phyloP scores from a whole-genome alignment of 768 basidiomycete genomes.

The Pleurotus giganteus region DNA sequence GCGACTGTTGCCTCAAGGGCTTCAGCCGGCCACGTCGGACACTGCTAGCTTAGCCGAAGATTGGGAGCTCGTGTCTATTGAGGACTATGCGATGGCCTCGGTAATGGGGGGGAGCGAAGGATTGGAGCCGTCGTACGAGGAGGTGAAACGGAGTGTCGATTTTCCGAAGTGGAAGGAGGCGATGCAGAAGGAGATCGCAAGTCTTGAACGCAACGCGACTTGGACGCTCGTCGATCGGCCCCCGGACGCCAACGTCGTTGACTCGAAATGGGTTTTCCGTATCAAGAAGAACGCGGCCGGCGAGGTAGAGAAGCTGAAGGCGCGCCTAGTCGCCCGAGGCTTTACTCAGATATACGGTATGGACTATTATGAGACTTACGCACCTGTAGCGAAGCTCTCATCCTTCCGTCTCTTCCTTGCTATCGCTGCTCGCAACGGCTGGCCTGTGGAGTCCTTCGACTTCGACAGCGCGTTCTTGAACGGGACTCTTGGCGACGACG shows the following conservation, averaged over 20 bases:
- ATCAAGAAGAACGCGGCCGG: constrained; percentile 3
- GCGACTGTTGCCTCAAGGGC: too few relatives aligned
- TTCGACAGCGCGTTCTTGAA: constrained; percentile 9
- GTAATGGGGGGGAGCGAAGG: constrained; percentile 1
- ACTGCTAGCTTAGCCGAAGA: too few relatives aligned
- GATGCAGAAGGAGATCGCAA: constrained; percentile 1
- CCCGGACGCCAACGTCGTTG: background rate
- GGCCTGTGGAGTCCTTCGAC: background rate
- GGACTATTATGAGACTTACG: constrained; percentile 7
- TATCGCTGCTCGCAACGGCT: constrained; percentile 4
- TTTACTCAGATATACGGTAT: constrained; percentile 9
- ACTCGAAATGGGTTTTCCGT: constrained; percentile 5
- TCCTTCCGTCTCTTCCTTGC: constrained; percentile 3
- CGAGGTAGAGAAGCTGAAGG: constrained; percentile 6
- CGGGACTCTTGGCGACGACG: background rate
- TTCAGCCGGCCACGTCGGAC: too few relatives aligned
- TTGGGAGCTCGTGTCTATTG: background rate
- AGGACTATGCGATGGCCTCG: constrained; percentile 4
- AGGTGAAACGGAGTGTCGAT: constrained; percentile 5
- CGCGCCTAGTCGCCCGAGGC: constrained; percentile 6
- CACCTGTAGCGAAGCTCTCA: constrained; percentile 3
- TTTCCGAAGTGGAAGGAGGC: constrained; percentile 12
- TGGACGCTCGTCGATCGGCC: constrained; percentile 9
- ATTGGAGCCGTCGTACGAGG: constrained; percentile 10
- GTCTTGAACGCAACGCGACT: constrained; percentile 3